These are phyloP conservation scores for Xylariaceae sp. DNA, from an alignment of 2,329 filamentous ascomycete species.

Conservation along the genomic window DNA sequence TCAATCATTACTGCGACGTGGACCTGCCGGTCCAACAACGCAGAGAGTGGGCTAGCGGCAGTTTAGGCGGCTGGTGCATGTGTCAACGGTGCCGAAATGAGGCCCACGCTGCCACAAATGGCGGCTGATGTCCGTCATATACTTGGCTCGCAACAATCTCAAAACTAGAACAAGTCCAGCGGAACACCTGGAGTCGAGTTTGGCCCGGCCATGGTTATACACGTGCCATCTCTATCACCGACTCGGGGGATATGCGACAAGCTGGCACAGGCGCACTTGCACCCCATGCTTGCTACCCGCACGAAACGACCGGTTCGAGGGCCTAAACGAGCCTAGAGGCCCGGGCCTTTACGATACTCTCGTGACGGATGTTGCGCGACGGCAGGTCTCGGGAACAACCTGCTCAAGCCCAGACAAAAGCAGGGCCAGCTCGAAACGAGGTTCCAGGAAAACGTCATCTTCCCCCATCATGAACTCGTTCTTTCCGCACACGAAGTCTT, in stretches of 20 bases:
- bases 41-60: constrained; percentile 82
- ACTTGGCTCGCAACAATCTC: neutral
- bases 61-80: constrained; percentile 81
- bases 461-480: constrained; percentile 9
- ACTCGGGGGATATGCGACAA: constrained; percentile 1
- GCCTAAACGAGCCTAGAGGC: neutral
- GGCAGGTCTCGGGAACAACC: no score
- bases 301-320: neutral
- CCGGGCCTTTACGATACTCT: neutral
- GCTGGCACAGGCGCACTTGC: constrained; percentile 1
- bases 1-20: constrained; percentile 94
- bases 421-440: neutral
- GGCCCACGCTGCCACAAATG: constrained; percentile 29
- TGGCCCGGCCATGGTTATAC: constrained; percentile 19
- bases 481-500: constrained; percentile 17
- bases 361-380: neutral
- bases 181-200: constrained; percentile 6
- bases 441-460: neutral
- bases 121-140: constrained; percentile 9
- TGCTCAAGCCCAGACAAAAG: neutral
- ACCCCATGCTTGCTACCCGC: constrained; percentile 2
- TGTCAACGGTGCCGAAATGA: constrained; percentile 78
- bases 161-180: constrained; percentile 1
- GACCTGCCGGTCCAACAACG: constrained; percentile 68
- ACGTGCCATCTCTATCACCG: constrained; percentile 17